Base-by-base conservation (phyloP, 164 flowering plant species). In the Vitis rupestris region DNA sequence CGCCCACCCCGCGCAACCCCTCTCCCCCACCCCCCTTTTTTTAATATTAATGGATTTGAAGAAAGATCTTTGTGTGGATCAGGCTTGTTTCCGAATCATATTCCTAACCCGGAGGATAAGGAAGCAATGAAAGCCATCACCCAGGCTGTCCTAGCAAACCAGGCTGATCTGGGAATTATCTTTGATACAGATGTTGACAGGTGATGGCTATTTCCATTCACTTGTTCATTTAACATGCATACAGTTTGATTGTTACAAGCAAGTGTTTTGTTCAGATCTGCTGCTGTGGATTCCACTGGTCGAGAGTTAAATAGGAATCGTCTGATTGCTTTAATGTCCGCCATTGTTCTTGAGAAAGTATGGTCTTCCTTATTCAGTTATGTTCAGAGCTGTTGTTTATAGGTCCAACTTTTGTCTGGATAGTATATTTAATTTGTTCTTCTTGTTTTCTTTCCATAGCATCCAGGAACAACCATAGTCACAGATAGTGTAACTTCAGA, bases 121-220 rank as follows among this genome's bases (percentile, higher is more conserved):
- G 75, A 78, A 37, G 99, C 99, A 64, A 95, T 95, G 98, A 82
- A 82, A 85, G 90, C 99, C 50, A 91, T 95, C 60, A 95, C 94
- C 44, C 82, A 85, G 71, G 98, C 99, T 17, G 99, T 93, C 44
- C 93, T 86, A 63, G 74, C 85, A 63, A 93, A 91, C 76, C 88
- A 91, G 79, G 98, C 97, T 81, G 97, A 95, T 74, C 74, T 95
- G 58, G 99, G 99, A 59, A 95, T 95, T 70, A 95, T 95, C 54
- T 95, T 93, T 84, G 99, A 95, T 72, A 95, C 99, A 55, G 99
- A 95, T 84, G 98, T 95, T 74, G 99, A 95, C 78, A 87, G 99
- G 99, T 95, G 63, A 56, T 68, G 44, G 10, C 72, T 78, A 67
- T 49, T 44, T 23, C 50, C 5, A n/a, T 61, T 17, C 48, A 19